Evolutionary conservation across 805 yeast species (phyloP).

Genomic region (Saccharomycopsis selenospora): DNA sequence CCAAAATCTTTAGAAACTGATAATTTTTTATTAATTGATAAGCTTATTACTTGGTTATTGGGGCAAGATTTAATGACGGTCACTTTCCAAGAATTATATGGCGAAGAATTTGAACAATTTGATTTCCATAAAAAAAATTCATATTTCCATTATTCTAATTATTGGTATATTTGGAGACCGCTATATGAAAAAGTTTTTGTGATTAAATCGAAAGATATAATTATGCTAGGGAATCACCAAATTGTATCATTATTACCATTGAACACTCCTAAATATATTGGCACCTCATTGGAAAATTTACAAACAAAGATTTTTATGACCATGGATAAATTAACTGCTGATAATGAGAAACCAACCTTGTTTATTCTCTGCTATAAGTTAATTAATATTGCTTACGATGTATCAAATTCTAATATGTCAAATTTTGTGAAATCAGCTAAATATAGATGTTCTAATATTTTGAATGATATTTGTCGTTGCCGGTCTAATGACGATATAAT

Average conservation of each 20-base stretch:
- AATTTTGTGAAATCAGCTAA: neutral
- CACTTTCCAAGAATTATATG: constrained; percentile 6
- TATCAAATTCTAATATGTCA: neutral
- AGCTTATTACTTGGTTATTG: constrained; percentile 8
- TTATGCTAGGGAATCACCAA: too few species aligned
- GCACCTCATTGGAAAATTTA: neutral
- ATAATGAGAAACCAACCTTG: neutral
- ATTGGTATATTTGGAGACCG: neutral
- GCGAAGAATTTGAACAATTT: neutral
- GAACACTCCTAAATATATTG: neutral
- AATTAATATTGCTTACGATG: neutral
- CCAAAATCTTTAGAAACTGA: constrained; percentile 9
- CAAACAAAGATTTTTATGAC: neutral
- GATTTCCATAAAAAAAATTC: neutral
- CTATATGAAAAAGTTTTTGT: neutral
- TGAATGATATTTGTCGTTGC: too few species aligned
- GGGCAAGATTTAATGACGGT: neutral
- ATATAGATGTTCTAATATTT: neutral
- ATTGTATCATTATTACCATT: neutral
- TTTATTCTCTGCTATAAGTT: neutral
- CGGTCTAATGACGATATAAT: too few species aligned
- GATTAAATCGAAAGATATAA: neutral
- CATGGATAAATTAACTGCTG: neutral
- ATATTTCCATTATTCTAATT: neutral
- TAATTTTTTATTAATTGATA: neutral